Evolutionary conservation across 2,329 filamentous ascomycete species (phyloP), one percentile per base, ranked within the genome.

Genomic region (Zopfia rhizophila): DNA sequence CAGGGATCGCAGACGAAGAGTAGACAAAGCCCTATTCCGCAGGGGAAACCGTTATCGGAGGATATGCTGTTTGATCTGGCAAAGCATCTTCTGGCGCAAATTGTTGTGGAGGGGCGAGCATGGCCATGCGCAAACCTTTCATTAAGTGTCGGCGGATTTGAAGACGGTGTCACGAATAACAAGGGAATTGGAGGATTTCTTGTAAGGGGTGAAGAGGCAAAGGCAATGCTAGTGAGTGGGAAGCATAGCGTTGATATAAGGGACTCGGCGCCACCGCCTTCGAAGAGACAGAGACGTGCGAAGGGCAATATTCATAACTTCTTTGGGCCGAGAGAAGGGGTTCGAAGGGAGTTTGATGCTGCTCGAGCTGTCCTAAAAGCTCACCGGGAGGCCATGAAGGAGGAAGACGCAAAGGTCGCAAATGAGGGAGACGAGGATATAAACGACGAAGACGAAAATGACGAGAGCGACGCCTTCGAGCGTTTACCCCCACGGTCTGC

Each of bases 51-150:
- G 1, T 80, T 97, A 17, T 87, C 89, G 37, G 90, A 96, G 69
- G 75, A 79, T 1, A 72, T 83, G 3, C 75, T 97, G 10, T 89
- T 91, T 61, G 85, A 87, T 13, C 78, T 96, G 25, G 88, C 90
- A 7, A 91, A 86, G 66, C 86, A 81, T 16, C 76, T 97, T 13
- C 78, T 97, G 3, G 81, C 81, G 17, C 91, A 96, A 60, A 85
- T 96, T 24, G 79, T 90, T 8, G 81, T 82, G 2, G 91, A 96
- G 56, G 91, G 90, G 1, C 78, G 81, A 38, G 86, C 89, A 12
- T 97, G 91, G 91, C 94, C 94, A 5, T 97, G 94, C 66, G 80
- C 85, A n/a, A 94, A 96, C 65, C 78, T 99, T 7, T 94, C 90
- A 46, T 75, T 97, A 32, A 92, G 88, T 54, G 90, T 97, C 17